phyloP scores from a whole-genome alignment of 2,329 filamentous ascomycete genomes.

The Paracorniculantispora psalliotae region DNA sequence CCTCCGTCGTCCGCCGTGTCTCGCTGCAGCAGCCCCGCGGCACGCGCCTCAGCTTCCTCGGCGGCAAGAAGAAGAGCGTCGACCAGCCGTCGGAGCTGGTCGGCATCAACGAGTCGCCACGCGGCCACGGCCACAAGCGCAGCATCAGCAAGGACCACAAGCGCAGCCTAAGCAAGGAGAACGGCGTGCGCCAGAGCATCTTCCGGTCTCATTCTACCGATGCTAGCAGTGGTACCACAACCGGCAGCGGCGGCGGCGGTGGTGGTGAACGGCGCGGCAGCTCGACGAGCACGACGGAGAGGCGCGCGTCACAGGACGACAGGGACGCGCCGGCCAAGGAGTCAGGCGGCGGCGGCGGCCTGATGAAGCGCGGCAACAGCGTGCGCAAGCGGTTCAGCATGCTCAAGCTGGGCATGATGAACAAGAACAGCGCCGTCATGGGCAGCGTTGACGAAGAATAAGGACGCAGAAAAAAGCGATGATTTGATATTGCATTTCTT shows the following conservation, averaged over 20 bases:
- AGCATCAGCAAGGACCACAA: constrained; percentile 29
- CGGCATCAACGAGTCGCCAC: constrained; percentile 22
- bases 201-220: constrained; percentile 36
- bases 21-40: constrained; percentile 44
- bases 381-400: constrained; percentile 76
- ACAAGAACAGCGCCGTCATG: constrained; percentile 49
- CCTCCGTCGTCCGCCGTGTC: constrained; percentile 46
- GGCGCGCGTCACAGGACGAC: constrained; percentile 19
- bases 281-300: constrained; percentile 21
- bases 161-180: constrained; percentile 27
- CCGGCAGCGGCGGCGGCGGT: constrained; percentile 15
- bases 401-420: constrained; percentile 69
- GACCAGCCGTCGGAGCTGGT: constrained; percentile 26
- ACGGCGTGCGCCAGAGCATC: constrained; percentile 32
- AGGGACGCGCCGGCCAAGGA: constrained; percentile 27
- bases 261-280: constrained; percentile 20
- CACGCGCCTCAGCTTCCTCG: constrained; percentile 53
- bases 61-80: constrained; percentile 44
- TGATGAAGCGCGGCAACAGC: constrained; percentile 49
- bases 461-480: constrained; percentile 20
- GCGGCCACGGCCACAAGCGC: constrained; percentile 23
- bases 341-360: no score
- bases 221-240: not conserved
- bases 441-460: constrained; percentile 53
- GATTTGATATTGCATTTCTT: not conserved